Evolutionary conservation across 495 filamentous ascomycete species (phyloP), one percentile per base, ranked within the genome.

Genomic region (Aspergillus bridgeri): DNA sequence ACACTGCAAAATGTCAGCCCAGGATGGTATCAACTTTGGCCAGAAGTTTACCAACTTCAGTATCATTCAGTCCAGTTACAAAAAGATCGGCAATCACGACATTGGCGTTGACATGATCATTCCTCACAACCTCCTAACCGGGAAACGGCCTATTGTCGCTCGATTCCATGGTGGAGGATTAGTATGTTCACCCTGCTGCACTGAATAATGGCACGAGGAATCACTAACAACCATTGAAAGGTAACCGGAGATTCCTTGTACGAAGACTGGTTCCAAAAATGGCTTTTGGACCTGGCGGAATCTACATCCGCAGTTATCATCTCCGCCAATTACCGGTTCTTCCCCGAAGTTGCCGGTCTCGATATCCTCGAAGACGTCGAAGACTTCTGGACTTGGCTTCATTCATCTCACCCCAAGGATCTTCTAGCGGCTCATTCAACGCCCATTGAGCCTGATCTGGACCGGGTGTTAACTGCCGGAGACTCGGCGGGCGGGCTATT

Each of bases 321-420:
- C 1, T 56, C 68, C 5, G 60, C 67, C 3, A 69, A 79, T 67
- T 78, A 82, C 64, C 76, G 77, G 17, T 71, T 82, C 19, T 44
- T 76, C 13, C 76, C 78, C 25, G 79, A 82, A 56, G 59, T 71
- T 23, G 75, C 27, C n/a, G 74, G 75, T 38, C 42, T 65, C 23
- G 69, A 79, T 25, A 65, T 77, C 44, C 58, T 79, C 19, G 63
- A 69, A 8, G 79, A 82, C 55, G 25, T 80, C 8, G 51, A 64
- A 17, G 69, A 74, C 60, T 78, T 80, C 57, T 79, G 75, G 75
- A 42, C 59, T 13, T 80, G 79, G 78, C 49, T 77, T n/a, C 66
- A 65, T 50, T 65, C 60, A 1, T 3, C 2, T 11, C 29, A 54
- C 1, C 27, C 59, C 6, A 45, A 42, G 6, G 53, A 51, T 1